Conservation (phyloP, 495 filamentous ascomycete genomes). For the Podospora anserina region DNA sequence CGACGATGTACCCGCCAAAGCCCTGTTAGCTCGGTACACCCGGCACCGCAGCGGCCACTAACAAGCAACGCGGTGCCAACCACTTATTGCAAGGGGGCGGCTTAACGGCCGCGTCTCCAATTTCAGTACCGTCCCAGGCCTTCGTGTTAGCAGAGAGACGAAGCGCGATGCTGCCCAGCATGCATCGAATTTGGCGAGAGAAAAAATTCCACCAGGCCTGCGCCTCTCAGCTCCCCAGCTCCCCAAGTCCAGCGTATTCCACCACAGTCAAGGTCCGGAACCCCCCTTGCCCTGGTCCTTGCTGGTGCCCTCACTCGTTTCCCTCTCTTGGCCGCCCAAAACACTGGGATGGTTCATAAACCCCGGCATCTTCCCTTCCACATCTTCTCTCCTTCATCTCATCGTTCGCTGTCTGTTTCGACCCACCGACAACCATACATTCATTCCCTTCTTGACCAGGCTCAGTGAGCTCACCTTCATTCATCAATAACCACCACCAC, state of each 20-base stretch:
- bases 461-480: constrained; percentile 34
- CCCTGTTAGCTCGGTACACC: constrained; percentile 18
- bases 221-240: neutral
- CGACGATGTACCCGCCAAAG: constrained; percentile 9
- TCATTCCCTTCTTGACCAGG: constrained; percentile 42
- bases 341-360: constrained; percentile 17
- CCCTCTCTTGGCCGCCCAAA: constrained; percentile 13
- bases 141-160: neutral
- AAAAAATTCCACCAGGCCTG: neutral
- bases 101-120: constrained; percentile 1
- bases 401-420: constrained; percentile 20
- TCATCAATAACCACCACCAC: constrained; percentile 3
- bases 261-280: neutral
- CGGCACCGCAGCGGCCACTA: neutral
- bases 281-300: neutral
- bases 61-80: neutral
- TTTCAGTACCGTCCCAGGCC: constrained; percentile 7
- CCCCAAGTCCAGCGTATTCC: neutral
- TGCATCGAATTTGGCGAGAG: no score
- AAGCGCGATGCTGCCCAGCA: neutral
- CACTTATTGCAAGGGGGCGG: neutral
- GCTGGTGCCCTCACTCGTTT: constrained; percentile 1
- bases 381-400: constrained; percentile 22
- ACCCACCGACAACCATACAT: constrained; percentile 24
- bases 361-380: constrained; percentile 12